These are phyloP conservation scores for Trypanosoma lewisi DNA, from an alignment of 208 protist species.

Conservation along the genomic window DNA sequence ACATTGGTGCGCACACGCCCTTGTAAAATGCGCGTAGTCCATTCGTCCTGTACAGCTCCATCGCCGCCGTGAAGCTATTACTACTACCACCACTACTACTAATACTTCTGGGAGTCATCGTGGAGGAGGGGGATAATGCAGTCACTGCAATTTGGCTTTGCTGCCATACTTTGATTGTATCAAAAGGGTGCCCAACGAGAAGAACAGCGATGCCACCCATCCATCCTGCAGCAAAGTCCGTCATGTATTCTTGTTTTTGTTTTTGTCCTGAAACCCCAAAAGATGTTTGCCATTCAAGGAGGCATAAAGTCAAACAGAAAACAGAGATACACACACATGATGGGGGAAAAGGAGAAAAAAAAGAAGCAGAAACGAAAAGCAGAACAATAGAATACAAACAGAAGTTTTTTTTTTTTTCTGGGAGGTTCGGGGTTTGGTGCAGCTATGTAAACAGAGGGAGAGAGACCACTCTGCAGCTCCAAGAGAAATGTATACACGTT, in stretches of 20 bases:
- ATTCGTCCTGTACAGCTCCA: conserved; percentile 10
- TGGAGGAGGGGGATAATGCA: not conserved
- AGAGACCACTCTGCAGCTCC: too few relatives aligned
- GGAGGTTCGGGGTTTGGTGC: too few relatives aligned
- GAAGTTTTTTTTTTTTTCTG: too few relatives aligned
- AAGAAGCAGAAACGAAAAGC: too few relatives aligned
- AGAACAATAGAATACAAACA: too few relatives aligned
- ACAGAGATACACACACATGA: too few relatives aligned
- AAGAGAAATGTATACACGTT: too few relatives aligned
- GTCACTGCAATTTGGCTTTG: conserved; percentile 3
- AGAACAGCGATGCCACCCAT: conserved; percentile 29
- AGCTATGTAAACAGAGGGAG: too few relatives aligned
- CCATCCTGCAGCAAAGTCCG: conserved; percentile 30
- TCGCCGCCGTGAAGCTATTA: conserved; percentile 10
- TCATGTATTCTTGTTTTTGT: conserved; percentile 11
- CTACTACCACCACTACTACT: not conserved
- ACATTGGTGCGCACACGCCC: conserved; percentile 28
- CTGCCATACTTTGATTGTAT: conserved; percentile 31
- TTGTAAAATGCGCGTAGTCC: conserved; percentile 29
- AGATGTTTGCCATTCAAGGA: too few relatives aligned
- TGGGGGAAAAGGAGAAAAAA: too few relatives aligned
- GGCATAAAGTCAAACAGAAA: too few relatives aligned
- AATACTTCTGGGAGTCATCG: not conserved
- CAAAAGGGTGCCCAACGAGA: conserved; percentile 27
- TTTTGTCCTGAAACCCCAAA: too few relatives aligned